Evolutionary conservation across 2,329 filamentous ascomycete genomes (phyloP).

Genomic region (Paecilomyces sp.): DNA sequence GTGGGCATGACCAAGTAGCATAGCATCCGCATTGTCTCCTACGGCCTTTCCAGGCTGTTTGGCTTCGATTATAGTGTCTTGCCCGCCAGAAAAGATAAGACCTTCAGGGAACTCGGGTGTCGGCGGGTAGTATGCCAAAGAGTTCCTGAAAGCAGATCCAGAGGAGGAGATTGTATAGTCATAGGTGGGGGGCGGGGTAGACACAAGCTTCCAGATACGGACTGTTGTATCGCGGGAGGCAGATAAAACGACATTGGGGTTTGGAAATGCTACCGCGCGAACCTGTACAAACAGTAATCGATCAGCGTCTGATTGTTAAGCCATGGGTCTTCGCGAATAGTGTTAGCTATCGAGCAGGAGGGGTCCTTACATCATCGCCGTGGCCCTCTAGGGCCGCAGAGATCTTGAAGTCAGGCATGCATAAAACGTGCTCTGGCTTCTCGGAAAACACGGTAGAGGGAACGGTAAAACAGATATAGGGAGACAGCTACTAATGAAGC

Average conservation of each 20-base stretch:
- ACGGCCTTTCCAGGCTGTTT: conserved; percentile 61
- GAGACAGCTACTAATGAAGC: background rate
- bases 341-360: conserved; percentile 10
- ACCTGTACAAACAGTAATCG: conserved; percentile 52
- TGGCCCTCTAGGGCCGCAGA: conserved; percentile 85
- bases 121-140: conserved; percentile 67
- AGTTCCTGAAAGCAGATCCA: conserved; percentile 81
- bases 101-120: conserved; percentile 65
- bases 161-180: conserved; percentile 72
- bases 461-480: background rate
- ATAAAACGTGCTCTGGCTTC: conserved; percentile 15
- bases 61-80: conserved; percentile 89
- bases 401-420: conserved; percentile 82
- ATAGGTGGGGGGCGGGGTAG: conserved; percentile 61
- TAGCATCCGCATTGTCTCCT: conserved; percentile 71
- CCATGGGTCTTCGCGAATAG: conserved; percentile 68
- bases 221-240: conserved; percentile 89
- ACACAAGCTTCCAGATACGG: conserved; percentile 69
- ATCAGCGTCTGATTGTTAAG: conserved; percentile 53
- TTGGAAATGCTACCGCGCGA: conserved; percentile 73
- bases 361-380: conserved; percentile 73
- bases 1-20: conserved; percentile 76
- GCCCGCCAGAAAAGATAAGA: conserved; percentile 77
- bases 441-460: background rate
- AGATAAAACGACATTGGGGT: conserved; percentile 65